Conservation (phyloP, 306 rosid genomes). For the Cucurbita moschata region DNA sequence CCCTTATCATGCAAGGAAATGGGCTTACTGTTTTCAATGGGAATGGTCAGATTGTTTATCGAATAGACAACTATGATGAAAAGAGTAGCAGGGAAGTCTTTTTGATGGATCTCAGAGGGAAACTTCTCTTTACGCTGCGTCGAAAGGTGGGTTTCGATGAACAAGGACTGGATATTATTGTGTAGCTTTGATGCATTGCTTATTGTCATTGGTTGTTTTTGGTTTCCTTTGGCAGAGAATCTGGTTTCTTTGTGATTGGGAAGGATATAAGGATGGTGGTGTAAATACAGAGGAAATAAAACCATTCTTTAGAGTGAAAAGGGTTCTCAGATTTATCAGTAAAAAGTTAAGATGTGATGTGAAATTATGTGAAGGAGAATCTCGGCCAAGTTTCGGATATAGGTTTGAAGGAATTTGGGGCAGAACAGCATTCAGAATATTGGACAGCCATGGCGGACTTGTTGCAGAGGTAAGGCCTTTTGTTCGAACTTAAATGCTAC, state of each 20-base stretch:
- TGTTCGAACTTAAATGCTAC: not conserved
- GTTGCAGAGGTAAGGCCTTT: conserved; percentile 55
- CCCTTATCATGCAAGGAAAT: conserved; percentile 26
- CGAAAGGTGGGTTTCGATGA: conserved; percentile 9
- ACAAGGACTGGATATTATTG: not conserved
- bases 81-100: conserved; percentile 19
- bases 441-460: conserved; percentile 24
- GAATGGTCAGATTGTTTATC: conserved; percentile 18
- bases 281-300: not conserved
- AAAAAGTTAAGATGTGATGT: conserved; percentile 2
- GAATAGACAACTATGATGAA: conserved; percentile 24
- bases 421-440: conserved; percentile 34
- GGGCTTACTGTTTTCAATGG: conserved; percentile 26
- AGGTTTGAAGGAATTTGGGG: conserved; percentile 15
- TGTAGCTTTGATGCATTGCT: not conserved
- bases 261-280: not conserved
- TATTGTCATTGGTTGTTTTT: not conserved
- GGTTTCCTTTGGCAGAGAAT: not conserved
- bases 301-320: conserved; percentile 15
- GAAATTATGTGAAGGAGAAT: not conserved
- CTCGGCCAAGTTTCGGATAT: conserved; percentile 7
- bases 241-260: not conserved
- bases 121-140: conserved; percentile 18
- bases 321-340: conserved; percentile 3
- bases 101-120: conserved; percentile 31